phyloP scores from a whole-genome alignment of 352 stramenopile genomes.

The Pythium sukuiense region DNA sequence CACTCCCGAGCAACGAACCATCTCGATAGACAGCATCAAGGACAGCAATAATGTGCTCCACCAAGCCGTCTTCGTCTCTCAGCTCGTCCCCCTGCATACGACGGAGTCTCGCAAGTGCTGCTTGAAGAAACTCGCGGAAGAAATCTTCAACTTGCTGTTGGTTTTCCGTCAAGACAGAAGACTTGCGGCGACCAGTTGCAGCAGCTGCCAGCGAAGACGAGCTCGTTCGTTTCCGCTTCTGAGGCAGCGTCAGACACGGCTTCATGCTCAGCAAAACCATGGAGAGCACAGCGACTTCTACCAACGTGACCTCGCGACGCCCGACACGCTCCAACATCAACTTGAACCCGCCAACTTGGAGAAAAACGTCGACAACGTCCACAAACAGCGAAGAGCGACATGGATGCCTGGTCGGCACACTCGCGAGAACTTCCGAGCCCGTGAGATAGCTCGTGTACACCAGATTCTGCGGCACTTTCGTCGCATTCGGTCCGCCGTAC shows the following conservation, averaged over 20 bases:
- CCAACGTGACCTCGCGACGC: slow-evolving; percentile 39
- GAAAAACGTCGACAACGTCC: slow-evolving; percentile 81
- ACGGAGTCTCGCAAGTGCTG: slow-evolving; percentile 61
- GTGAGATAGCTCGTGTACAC: slow-evolving; percentile 77
- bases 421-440: slow-evolving; percentile 52
- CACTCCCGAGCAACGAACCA: slow-evolving; percentile 47
- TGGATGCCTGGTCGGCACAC: slow-evolving; percentile 63
- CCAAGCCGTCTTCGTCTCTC: slow-evolving; percentile 77
- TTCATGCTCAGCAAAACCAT: slow-evolving; percentile 73
- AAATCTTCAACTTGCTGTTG: slow-evolving; percentile 66
- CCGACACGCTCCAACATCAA: slow-evolving; percentile 71
- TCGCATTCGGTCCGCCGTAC: slow-evolving; percentile 62
- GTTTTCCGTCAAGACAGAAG: slow-evolving; percentile 32
- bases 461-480: slow-evolving; percentile 59
- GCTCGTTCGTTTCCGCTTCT: slow-evolving; percentile 41
- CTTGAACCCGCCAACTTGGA: slow-evolving; percentile 77
- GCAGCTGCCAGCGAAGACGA: slow-evolving; percentile 16
- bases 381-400: slow-evolving; percentile 82
- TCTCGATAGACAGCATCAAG: slow-evolving; percentile 76
- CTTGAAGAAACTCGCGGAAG: slow-evolving; percentile 77
- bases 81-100: slow-evolving; percentile 71
- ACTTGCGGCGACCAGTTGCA: slow-evolving; percentile 35
- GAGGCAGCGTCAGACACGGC: slow-evolving; percentile 47
- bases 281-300: slow-evolving; percentile 70
- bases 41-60: slow-evolving; percentile 70